phyloP scores from a whole-genome alignment of 2,329 filamentous ascomycete genomes.

The Hypoxylon sp. region DNA sequence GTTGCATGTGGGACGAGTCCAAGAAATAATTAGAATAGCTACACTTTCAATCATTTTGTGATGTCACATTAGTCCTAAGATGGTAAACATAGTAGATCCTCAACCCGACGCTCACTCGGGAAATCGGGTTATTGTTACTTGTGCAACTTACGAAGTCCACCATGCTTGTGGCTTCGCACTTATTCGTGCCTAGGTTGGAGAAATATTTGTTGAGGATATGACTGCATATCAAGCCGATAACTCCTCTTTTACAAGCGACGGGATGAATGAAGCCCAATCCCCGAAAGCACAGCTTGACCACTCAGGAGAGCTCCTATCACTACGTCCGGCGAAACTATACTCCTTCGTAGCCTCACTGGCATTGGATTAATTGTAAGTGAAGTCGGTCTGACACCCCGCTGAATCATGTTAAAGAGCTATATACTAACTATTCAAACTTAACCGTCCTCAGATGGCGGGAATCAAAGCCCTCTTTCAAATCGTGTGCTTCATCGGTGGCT shows the following conservation, averaged over 20 bases:
- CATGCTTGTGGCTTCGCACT: not conserved
- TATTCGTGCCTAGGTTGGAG: not conserved
- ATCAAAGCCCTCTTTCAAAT: not conserved
- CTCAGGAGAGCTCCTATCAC: not conserved
- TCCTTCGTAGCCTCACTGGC: not conserved
- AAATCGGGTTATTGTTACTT: conserved; percentile 4
- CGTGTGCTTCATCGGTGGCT: not conserved
- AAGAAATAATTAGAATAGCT: not conserved
- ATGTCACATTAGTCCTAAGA: not conserved
- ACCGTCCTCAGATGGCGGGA: not conserved
- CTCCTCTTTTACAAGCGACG: not conserved
- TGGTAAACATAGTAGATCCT: not conserved
- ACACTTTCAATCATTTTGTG: not conserved
- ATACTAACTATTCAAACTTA: not conserved
- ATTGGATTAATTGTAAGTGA: not conserved
- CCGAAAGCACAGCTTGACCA: not conserved
- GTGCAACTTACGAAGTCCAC: not conserved
- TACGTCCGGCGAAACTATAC: not conserved
- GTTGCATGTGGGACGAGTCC: not conserved
- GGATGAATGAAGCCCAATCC: not conserved
- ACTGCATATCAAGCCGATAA: not conserved
- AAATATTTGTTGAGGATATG: not conserved
- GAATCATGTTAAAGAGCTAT: not conserved
- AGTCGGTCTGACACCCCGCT: no score
- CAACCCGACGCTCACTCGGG: not conserved